Base-by-base conservation (phyloP, 768 basidiomycete genomes). In the Boletus rubroflammeus region DNA sequence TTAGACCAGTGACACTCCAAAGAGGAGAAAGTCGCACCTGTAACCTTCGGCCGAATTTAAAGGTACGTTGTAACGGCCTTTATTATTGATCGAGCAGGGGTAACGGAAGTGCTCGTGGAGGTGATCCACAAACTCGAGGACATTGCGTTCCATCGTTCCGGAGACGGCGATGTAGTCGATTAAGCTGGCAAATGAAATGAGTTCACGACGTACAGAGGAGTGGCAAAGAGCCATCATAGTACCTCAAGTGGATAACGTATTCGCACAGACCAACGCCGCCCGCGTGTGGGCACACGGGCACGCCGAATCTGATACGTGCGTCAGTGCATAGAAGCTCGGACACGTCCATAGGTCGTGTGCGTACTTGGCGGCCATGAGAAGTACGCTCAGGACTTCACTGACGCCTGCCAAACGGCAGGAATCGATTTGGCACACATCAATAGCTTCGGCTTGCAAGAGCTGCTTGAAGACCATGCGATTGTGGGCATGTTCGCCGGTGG, bases 401-500 rank as follows among this genome's bases (percentile, higher is more conserved):
- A 98, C 93, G 47, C 95, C 95, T 5, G 90, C 93, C 21, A 97
- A 76, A 46, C 95, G 83, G 73, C 95, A 97, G 21, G 91, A 90
- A 73, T 98, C 95, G 63, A 98, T 94, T 67, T 98, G 95, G 60
- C 84, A 87, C 26, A 97, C 95, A 63, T 98, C 95, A 66, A 98
- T 93, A 5, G 95, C 94, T 28, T 92, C 84, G 0, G 88, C 86
- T 65, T 96, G 93, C 17, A 98, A 76, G 17, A 98, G 79, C 69
- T 98, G 95, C 75, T 98, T 98, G 82, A 98, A 98, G 26, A 93
- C 82, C 80, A 96, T 93, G 56, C 93, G 83, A 73, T 97, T 98
- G 69, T 98, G 95, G 5, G 92, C 93, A 64, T 98, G 95, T 72
- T 98, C 95, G 43, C 95, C 95, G 0, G 95, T 98, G 10, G 95